A percentile compares a stretch with the other conserved stretches of the same genome.
These are phyloP conservation scores for Gyrodon lividus DNA, from an alignment of 768 basidiomycete species.

Conservation along the genomic window DNA sequence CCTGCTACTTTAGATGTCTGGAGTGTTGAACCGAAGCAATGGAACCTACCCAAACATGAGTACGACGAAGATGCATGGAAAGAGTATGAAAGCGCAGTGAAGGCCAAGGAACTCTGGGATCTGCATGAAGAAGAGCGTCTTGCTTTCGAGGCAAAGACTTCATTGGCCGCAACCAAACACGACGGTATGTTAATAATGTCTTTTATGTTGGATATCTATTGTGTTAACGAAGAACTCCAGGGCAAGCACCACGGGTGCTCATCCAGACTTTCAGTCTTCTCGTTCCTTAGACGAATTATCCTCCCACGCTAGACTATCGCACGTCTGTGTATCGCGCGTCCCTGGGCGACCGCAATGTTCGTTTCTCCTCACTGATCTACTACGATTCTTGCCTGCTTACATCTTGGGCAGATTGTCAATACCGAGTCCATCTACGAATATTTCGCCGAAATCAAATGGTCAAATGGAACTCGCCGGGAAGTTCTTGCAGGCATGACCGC, in stretches of 20 bases:
- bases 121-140: not conserved
- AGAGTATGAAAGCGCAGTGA: not conserved
- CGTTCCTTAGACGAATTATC: constrained; percentile 23
- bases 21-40: not conserved
- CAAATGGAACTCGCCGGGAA: constrained; percentile 11
- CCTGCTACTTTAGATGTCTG: constrained; percentile 1
- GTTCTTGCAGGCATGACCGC: constrained; percentile 1
- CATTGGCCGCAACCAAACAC: too few relatives aligned
- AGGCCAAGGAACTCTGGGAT: not conserved
- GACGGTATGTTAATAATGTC: too few relatives aligned
- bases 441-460: constrained; percentile 11
- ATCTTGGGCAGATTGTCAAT: not conserved
- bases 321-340: too few relatives aligned
- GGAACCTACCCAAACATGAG: not conserved
- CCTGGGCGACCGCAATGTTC: not conserved
- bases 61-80: not conserved
- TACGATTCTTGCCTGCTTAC: too few relatives aligned
- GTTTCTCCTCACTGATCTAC: not conserved
- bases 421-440: constrained; percentile 21
- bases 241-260: not conserved
- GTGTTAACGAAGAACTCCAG: too few relatives aligned
- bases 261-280: constrained; percentile 15
- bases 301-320: constrained; percentile 10
- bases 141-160: not conserved
- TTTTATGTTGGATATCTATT: too few relatives aligned